A percentile compares a stretch with the other conserved stretches of the same genome.
Evolutionary conservation across 2,329 filamentous ascomycete species (phyloP).

Genomic region (Parastagonospora nodorum): DNA sequence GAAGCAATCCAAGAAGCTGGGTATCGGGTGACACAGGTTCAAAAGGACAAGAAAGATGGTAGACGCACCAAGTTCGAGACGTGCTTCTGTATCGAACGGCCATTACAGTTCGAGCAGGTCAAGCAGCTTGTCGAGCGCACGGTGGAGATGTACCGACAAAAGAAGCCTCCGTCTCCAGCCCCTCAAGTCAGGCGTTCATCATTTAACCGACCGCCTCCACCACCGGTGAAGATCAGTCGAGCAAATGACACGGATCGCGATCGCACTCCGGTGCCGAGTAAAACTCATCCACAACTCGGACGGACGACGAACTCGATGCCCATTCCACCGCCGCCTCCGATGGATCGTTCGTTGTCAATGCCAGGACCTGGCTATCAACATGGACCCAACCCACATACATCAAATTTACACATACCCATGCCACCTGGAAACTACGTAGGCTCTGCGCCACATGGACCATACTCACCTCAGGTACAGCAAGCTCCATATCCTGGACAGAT

Average conservation of each 20-base stretch:
- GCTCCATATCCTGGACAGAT: slow-evolving; percentile 5
- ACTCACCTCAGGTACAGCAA: slow-evolving; percentile 6
- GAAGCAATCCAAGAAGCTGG: slow-evolving; percentile 44
- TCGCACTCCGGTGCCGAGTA: slow-evolving; percentile 26
- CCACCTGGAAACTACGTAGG: slow-evolving; percentile 9
- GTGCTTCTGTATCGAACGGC: slow-evolving; percentile 41
- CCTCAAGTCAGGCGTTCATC: slow-evolving; percentile 24
- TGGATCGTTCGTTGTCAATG: slow-evolving; percentile 35
- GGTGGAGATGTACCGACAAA: slow-evolving; percentile 42
- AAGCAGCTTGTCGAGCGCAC: slow-evolving; percentile 46
- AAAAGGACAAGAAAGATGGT: slow-evolving; percentile 38
- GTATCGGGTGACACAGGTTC: slow-evolving; percentile 34
- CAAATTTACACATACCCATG: slow-evolving; percentile 21
- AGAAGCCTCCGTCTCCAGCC: slow-evolving; percentile 16
- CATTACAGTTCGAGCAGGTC: slow-evolving; percentile 43
- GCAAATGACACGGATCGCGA: slow-evolving; percentile 24
- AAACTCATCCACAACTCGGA: slow-evolving; percentile 24
- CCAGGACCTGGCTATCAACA: slow-evolving; percentile 18
- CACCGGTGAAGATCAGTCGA: slow-evolving; percentile 6
- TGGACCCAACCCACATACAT: slow-evolving; percentile 12
- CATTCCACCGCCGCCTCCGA: slow-evolving; percentile 21
- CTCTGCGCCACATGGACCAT: slow-evolving; percentile 6
- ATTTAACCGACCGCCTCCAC: slow-evolving; percentile 24
- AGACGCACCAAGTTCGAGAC: slow-evolving; percentile 42
- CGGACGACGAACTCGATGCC: slow-evolving; percentile 25